Evolutionary conservation across 2,329 filamentous ascomycete genomes (phyloP).

Genomic region (Claviceps sp.): DNA sequence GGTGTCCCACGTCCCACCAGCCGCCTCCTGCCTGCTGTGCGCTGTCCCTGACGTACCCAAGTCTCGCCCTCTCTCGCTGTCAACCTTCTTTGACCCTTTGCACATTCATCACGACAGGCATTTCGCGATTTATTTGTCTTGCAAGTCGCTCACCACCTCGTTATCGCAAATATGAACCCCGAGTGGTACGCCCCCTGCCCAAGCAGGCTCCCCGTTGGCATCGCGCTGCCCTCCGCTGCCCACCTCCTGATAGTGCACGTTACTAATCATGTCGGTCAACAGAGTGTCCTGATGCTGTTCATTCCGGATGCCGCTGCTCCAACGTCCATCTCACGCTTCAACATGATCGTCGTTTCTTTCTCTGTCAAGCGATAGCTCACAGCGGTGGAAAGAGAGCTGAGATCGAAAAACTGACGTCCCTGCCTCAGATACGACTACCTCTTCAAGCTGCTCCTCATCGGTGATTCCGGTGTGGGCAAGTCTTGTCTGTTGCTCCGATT

Average conservation of each 20-base stretch:
- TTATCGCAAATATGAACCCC: slow-evolving; percentile 63
- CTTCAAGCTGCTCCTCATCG: slow-evolving; percentile 99
- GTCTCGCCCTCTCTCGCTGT: slow-evolving; percentile 10
- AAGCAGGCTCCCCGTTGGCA: slow-evolving; percentile 11
- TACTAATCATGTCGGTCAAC: slow-evolving; percentile 3
- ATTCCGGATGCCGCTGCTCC: not conserved
- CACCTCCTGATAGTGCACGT: slow-evolving; percentile 15
- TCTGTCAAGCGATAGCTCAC: not conserved
- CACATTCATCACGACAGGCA: slow-evolving; percentile 14
- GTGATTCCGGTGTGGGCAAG: slow-evolving; percentile 99
- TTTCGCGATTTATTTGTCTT: slow-evolving; percentile 5
- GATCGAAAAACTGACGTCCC: slow-evolving; percentile 11
- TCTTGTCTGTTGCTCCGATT: slow-evolving; percentile 96
- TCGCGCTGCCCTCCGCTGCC: slow-evolving; percentile 10
- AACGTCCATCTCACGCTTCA: not conserved
- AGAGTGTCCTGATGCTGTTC: slow-evolving; percentile 2
- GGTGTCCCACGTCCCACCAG: slow-evolving; percentile 5
- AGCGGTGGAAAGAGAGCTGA: not conserved
- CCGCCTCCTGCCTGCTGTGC: slow-evolving; percentile 6
- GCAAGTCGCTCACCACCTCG: slow-evolving; percentile 1
- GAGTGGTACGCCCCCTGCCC: slow-evolving; percentile 59
- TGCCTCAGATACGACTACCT: slow-evolving; percentile 92
- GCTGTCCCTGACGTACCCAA: slow-evolving; percentile 21
- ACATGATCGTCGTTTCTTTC: not conserved
- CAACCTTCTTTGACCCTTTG: slow-evolving; percentile 12